Conservation (phyloP, 1,284 basidiomycete genomes). For the Tylopilus sp. region DNA sequence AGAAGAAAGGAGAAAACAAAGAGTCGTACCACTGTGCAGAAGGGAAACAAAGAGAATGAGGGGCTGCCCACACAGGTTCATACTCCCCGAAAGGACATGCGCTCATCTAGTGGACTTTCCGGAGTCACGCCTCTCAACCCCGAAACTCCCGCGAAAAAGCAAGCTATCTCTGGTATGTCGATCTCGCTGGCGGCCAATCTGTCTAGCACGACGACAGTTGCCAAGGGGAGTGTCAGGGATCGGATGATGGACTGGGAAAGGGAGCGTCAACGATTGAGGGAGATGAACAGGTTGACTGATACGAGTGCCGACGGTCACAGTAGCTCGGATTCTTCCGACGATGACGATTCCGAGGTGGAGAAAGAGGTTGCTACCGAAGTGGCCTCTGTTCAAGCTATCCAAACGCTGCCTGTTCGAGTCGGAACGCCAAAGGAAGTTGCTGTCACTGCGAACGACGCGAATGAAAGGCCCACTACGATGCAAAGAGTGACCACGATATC, state of each 20-base stretch:
- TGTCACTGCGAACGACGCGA: background rate
- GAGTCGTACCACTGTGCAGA: constrained; percentile 13
- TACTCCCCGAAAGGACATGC: constrained; percentile 8
- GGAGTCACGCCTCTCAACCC: constrained; percentile 3
- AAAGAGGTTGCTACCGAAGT: constrained; percentile 32
- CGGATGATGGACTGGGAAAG: constrained; percentile 39
- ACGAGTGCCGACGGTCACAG: constrained; percentile 21
- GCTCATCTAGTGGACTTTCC: constrained; percentile 1
- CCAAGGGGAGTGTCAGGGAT: constrained; percentile 36
- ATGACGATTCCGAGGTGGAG: constrained; percentile 30
- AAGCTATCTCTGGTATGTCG: constrained; percentile 6
- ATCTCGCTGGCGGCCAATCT: constrained; percentile 20
- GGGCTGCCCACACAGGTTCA: background rate
- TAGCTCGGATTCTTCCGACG: constrained; percentile 19
- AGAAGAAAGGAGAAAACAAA: constrained; percentile 14
- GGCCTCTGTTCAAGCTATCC: constrained; percentile 21
- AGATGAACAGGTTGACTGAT: constrained; percentile 28
- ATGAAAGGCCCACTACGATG: constrained; percentile 5
- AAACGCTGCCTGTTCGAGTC: background rate
- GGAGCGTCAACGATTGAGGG: constrained; percentile 33
- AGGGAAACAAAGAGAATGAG: constrained; percentile 29
- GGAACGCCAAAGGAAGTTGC: constrained; percentile 18
- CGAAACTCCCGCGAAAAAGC: constrained; percentile 10
- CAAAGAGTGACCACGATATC: constrained; percentile 21
- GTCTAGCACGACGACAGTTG: constrained; percentile 19